A percentile compares a stretch with the other conserved stretches of the same genome.
phyloP scores from a whole-genome alignment of 2,329 filamentous ascomycete genomes.

The Tolypocladium guangdongense region DNA sequence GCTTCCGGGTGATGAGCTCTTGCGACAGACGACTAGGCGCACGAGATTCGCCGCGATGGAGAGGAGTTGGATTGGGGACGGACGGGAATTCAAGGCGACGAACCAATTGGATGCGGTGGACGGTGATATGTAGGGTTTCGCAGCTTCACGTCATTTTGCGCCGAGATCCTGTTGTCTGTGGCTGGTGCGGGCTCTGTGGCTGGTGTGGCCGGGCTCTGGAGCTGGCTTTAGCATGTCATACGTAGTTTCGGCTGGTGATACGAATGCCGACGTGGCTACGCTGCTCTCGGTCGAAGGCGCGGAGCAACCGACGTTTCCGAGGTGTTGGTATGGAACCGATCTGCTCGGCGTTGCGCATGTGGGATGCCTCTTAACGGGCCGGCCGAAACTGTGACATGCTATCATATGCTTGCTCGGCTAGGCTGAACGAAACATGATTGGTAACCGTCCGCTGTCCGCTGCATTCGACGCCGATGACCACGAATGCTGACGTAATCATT shows the following conservation, averaged over 20 bases:
- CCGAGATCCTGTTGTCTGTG: neutral
- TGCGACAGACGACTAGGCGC: neutral
- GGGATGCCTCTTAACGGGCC: too few relatives aligned
- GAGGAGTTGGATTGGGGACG: neutral
- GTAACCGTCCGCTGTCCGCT: too few relatives aligned
- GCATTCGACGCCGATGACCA: too few relatives aligned
- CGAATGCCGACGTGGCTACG: neutral
- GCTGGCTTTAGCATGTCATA: too few relatives aligned
- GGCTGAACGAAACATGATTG: neutral
- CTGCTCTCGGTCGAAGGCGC: neutral
- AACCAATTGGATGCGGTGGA: slow-evolving; percentile 1
- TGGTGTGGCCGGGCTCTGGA: neutral
- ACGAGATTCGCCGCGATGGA: neutral
- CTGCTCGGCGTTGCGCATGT: neutral
- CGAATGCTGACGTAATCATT: neutral
- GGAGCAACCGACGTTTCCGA: neutral
- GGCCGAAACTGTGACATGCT: too few relatives aligned
- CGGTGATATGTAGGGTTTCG: neutral
- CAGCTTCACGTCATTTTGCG: slow-evolving; percentile 6
- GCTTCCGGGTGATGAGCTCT: neutral
- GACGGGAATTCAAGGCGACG: neutral
- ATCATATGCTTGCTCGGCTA: neutral
- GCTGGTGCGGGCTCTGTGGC: neutral
- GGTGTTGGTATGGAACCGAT: neutral
- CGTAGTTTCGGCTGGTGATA: too few relatives aligned